These are phyloP conservation scores for Pleurotus pulmonarius DNA, from an alignment of 768 basidiomycete genomes.

Conservation along the genomic window DNA sequence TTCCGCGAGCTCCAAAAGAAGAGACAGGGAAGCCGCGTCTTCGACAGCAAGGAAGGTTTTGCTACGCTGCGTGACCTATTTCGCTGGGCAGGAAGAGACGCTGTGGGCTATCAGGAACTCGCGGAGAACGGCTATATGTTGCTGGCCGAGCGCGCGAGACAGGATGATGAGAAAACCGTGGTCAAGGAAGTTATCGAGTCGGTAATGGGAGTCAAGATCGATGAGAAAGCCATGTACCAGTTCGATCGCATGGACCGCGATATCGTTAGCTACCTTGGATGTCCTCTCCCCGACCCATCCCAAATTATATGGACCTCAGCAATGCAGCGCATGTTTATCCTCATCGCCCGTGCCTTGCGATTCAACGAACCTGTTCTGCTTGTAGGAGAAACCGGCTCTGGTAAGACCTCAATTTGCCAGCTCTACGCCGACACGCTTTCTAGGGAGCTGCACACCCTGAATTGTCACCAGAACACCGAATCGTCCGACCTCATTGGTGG, in stretches of 20 bases:
- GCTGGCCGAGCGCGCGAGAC: conserved; percentile 84
- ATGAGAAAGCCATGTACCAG: conserved; percentile 68
- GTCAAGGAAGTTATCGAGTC: conserved; percentile 93
- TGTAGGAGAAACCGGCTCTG: conserved; percentile 96
- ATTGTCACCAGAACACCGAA: conserved; percentile 98
- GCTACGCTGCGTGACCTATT: conserved; percentile 96
- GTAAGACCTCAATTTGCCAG: conserved; percentile 97
- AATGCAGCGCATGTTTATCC: conserved; percentile 84
- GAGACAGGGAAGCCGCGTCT: conserved; percentile 86
- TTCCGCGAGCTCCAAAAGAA: conserved; percentile 93
- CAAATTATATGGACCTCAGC: conserved; percentile 89
- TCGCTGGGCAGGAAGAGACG: conserved; percentile 92
- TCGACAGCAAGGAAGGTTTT: conserved; percentile 97
- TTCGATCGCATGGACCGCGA: conserved; percentile 39
- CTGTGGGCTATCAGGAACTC: conserved; percentile 85
- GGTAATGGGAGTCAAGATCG: conserved; percentile 82
- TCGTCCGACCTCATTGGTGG: conserved; percentile 96
- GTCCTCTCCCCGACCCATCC: conserved; percentile 42
- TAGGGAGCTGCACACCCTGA: conserved; percentile 68
- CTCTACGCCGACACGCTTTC: conserved; percentile 67
- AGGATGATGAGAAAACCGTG: conserved; percentile 77
- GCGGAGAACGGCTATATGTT: conserved; percentile 98
- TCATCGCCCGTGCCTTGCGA: conserved; percentile 80
- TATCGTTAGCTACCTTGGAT: conserved; percentile 48
- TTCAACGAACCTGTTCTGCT: conserved; percentile 94